phyloP scores from a whole-genome alignment of 106 monocot genomes.

The Xerophyta viscosa region DNA sequence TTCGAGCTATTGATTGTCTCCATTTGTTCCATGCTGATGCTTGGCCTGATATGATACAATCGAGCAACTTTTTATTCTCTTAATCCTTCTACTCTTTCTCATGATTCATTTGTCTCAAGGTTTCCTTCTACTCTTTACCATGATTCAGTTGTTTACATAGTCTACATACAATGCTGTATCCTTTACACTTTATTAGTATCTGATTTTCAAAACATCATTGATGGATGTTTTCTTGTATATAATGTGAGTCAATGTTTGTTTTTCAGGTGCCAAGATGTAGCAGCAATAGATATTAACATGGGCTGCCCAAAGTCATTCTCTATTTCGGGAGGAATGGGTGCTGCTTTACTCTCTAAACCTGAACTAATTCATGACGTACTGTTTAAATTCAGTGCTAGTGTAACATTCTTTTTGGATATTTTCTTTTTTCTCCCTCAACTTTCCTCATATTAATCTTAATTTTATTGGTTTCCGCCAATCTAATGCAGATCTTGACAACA shows the following conservation, averaged over 20 bases:
- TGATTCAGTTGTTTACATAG: too few relatives aligned
- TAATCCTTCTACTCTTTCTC: too few relatives aligned
- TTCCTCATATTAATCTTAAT: neutral
- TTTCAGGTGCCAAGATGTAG: slow-evolving; percentile 80
- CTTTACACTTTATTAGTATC: too few relatives aligned
- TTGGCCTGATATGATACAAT: too few relatives aligned
- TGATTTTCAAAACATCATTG: too few relatives aligned
- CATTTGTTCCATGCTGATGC: too few relatives aligned
- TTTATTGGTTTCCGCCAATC: too few relatives aligned
- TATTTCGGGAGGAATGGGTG: slow-evolving; percentile 98
- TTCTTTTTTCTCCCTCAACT: neutral
- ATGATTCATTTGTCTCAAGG: too few relatives aligned
- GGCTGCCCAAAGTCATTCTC: slow-evolving; percentile 95
- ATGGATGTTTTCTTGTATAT: neutral
- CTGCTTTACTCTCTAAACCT: slow-evolving; percentile 96
- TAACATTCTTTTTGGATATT: neutral
- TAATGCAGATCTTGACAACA: slow-evolving; percentile 84
- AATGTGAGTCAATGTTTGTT: neutral
- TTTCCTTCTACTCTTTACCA: too few relatives aligned
- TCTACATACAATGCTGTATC: too few relatives aligned
- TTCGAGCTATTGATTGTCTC: too few relatives aligned
- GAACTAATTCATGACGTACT: slow-evolving; percentile 99
- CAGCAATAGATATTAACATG: slow-evolving; percentile 99
- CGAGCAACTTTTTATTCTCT: too few relatives aligned
- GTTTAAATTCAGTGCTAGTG: slow-evolving; percentile 1